These are phyloP conservation scores for Teratosphaeria pseudoeucalypti DNA, from an alignment of 2,329 filamentous ascomycete genomes.

Conservation along the genomic window DNA sequence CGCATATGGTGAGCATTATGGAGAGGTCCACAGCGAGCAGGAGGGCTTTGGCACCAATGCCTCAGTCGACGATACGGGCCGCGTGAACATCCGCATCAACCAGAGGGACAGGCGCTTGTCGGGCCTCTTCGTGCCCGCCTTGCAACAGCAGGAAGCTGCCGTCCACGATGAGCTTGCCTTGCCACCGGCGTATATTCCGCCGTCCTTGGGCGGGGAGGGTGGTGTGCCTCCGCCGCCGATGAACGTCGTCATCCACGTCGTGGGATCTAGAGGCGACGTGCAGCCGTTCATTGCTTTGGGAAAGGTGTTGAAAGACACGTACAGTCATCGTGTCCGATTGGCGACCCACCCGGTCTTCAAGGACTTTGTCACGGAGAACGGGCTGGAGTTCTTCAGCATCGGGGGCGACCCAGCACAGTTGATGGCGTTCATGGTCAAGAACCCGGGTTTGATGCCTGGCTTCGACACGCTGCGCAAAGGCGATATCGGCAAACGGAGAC, in stretches of 20 bases:
- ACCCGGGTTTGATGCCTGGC: constrained; percentile 75
- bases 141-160: constrained; percentile 45
- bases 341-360: constrained; percentile 41
- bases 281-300: constrained; percentile 42
- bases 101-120: constrained; percentile 57
- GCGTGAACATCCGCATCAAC: constrained; percentile 70
- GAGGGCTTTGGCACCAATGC: constrained; percentile 31
- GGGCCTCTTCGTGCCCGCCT: constrained; percentile 54
- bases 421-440: constrained; percentile 80
- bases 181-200: constrained; percentile 60
- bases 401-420: constrained; percentile 40
- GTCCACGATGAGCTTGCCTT: constrained; percentile 39
- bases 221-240: constrained; percentile 44
- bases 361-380: constrained; percentile 39
- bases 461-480: constrained; percentile 66
- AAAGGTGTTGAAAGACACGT: constrained; percentile 39
- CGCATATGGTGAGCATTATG: constrained; percentile 30
- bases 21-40: constrained; percentile 27
- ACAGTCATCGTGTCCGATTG: constrained; percentile 37
- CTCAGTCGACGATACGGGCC: constrained; percentile 51
- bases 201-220: constrained; percentile 57
- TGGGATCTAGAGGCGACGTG: constrained; percentile 40
- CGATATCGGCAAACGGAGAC: constrained; percentile 63
- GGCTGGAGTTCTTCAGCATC: constrained; percentile 43
- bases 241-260: constrained; percentile 41